Conservation (phyloP, 1,284 basidiomycete species). For the Erythrobasidium hasegawianum region DNA sequence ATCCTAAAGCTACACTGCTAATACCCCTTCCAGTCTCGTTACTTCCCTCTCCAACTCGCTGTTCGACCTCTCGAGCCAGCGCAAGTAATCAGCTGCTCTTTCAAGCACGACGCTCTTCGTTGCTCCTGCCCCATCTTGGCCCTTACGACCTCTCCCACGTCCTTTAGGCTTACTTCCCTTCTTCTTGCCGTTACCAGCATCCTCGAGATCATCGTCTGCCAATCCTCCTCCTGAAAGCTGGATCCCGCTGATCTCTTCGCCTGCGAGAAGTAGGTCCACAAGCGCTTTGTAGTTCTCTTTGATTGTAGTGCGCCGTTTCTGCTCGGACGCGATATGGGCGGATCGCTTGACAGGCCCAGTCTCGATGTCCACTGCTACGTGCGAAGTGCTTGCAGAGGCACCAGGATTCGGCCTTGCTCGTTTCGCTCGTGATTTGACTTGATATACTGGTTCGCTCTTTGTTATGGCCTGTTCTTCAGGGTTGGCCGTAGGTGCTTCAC, state of each 20-base stretch:
- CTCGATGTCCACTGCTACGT: not conserved
- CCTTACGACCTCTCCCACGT: constrained; percentile 42
- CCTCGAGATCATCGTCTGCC: constrained; percentile 4
- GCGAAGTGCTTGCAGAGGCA: not conserved
- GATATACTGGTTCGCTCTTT: not conserved
- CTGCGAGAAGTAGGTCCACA: constrained; percentile 41
- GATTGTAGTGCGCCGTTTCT: constrained; percentile 82
- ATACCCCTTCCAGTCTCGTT: constrained; percentile 41
- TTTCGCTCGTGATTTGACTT: constrained; percentile 4
- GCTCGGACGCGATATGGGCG: constrained; percentile 87
- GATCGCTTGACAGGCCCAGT: constrained; percentile 77
- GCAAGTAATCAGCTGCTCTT: constrained; percentile 39
- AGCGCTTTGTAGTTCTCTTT: constrained; percentile 65
- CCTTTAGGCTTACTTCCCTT: constrained; percentile 34
- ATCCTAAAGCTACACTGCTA: constrained; percentile 35
- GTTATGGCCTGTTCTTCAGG: not conserved
- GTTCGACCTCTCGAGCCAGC: constrained; percentile 43
- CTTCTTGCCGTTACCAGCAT: constrained; percentile 12
- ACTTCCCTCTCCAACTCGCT: constrained; percentile 39
- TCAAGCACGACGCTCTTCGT: constrained; percentile 44
- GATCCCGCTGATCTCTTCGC: constrained; percentile 57
- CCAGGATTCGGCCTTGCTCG: not conserved
- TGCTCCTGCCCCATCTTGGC: constrained; percentile 42
- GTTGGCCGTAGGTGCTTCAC: not conserved
- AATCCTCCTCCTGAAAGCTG: constrained; percentile 24